phyloP scores from a whole-genome alignment of 371 early-diverging fungal species.

The Circinella umbellata region DNA sequence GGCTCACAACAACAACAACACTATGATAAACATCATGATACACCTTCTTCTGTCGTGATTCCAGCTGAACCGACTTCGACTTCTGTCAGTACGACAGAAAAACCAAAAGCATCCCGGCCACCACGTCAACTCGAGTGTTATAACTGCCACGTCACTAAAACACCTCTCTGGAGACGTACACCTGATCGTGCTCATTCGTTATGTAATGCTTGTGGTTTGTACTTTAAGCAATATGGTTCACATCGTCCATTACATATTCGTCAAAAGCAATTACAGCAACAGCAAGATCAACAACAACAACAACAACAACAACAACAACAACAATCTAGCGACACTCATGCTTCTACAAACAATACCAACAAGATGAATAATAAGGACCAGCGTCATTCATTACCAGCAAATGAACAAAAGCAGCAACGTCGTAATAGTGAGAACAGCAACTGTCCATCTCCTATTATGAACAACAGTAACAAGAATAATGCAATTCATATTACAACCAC shows the following conservation, averaged over 20 bases:
- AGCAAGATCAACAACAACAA: conserved; percentile 10
- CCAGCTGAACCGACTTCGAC: neutral
- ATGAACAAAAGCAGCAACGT: conserved; percentile 11
- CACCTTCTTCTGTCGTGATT: conserved; percentile 12
- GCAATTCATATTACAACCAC: neutral
- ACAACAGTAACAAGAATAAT: neutral
- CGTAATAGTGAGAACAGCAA: neutral
- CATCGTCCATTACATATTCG: conserved; percentile 74
- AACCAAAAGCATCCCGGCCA: conserved; percentile 24
- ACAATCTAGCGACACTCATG: no score
- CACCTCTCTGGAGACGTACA: conserved; percentile 86
- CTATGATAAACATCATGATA: neutral
- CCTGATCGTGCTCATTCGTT: conserved; percentile 77
- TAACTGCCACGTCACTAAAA: conserved; percentile 82
- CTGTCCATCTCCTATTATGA: neutral
- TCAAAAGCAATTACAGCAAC: conserved; percentile 50
- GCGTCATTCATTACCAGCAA: neutral
- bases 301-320: neutral
- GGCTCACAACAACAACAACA: neutral
- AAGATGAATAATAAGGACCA: neutral
- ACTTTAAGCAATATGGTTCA: conserved; percentile 74
- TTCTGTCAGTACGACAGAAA: neutral
- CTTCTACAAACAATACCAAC: neutral
- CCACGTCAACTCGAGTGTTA: conserved; percentile 75
- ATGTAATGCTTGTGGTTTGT: conserved; percentile 88